Percentiles rank a stretch among this genome's conserved stretches.
Evolutionary conservation across 495 filamentous ascomycete genomes (phyloP).

Genomic region (Aspergillus conjunctus): DNA sequence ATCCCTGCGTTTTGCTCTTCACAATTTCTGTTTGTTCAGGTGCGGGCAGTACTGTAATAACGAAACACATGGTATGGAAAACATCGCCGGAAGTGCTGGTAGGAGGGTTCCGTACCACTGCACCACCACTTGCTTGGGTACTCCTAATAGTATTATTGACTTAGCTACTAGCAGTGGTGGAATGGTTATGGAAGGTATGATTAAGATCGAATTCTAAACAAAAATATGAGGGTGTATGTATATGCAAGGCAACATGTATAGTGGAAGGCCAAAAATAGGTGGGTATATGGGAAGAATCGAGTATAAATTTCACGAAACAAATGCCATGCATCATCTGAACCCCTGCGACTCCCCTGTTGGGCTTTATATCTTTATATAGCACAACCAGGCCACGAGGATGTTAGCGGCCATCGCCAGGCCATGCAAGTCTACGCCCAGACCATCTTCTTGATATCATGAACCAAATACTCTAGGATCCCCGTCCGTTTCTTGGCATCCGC

Average conservation of each 20-base stretch:
- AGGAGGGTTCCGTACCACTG: not conserved
- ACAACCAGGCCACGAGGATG: not conserved
- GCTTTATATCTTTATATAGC: not conserved
- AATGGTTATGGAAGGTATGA: not conserved
- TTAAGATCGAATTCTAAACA: not conserved
- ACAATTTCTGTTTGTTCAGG: not conserved
- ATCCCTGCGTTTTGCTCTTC: not conserved
- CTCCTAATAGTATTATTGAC: too few relatives aligned
- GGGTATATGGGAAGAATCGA: not conserved
- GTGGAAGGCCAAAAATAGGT: not conserved
- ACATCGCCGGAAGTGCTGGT: not conserved
- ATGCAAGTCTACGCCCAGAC: conserved; percentile 70
- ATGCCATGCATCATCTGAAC: not conserved
- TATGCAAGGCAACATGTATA: not conserved
- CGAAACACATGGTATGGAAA: not conserved
- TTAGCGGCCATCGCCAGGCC: not conserved
- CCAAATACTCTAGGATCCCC: conserved; percentile 79
- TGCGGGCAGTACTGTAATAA: conserved; percentile 6
- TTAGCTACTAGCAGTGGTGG: too few relatives aligned
- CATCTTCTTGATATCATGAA: conserved; percentile 85
- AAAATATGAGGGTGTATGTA: not conserved
- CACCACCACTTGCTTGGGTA: not conserved
- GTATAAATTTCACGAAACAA: not conserved
- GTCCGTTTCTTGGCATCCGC: conserved; percentile 87
- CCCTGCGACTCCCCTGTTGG: not conserved